Conservation (phyloP, 2,329 filamentous ascomycete species). For the Diaporthe destruens region DNA sequence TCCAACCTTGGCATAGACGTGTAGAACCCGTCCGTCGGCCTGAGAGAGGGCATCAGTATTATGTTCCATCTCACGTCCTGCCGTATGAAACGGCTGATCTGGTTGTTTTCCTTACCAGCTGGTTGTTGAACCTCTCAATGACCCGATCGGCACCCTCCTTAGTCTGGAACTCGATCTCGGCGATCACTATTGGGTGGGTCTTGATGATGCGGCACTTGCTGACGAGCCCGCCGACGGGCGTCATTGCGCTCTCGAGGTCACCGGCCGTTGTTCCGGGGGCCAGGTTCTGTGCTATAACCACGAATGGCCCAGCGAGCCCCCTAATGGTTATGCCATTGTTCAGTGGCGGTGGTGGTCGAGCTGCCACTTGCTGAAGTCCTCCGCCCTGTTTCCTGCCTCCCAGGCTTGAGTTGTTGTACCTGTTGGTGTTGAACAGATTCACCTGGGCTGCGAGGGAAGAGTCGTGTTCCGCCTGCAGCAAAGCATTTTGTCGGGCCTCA, state of each 20-base stretch:
- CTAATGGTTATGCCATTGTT: constrained; percentile 74
- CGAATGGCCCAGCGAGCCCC: constrained; percentile 79
- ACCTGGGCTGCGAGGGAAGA: constrained; percentile 49
- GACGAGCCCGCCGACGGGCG: constrained; percentile 78
- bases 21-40: constrained; percentile 81
- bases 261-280: constrained; percentile 84
- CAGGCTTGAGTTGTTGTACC: constrained; percentile 44
- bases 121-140: constrained; percentile 81
- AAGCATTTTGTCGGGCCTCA: constrained; percentile 48
- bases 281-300: constrained; percentile 84
- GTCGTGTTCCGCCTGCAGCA: constrained; percentile 56
- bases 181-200: constrained; percentile 78
- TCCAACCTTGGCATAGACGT: constrained; percentile 77
- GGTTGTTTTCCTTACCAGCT: constrained; percentile 71
- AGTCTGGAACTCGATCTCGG: constrained; percentile 81
- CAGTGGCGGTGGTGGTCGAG: constrained; percentile 50
- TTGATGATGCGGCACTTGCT: constrained; percentile 76
- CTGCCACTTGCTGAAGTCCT: constrained; percentile 45
- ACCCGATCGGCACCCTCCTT: constrained; percentile 80
- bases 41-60: constrained; percentile 32
- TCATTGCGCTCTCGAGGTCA: constrained; percentile 86
- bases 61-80: not conserved
- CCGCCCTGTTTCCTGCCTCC: constrained; percentile 43
- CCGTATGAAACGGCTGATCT: not conserved
- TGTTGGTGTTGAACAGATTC: constrained; percentile 48